These are phyloP conservation scores for Sechiopsis laciniata DNA, from an alignment of 306 rosid genomes.

Conservation along the genomic window DNA sequence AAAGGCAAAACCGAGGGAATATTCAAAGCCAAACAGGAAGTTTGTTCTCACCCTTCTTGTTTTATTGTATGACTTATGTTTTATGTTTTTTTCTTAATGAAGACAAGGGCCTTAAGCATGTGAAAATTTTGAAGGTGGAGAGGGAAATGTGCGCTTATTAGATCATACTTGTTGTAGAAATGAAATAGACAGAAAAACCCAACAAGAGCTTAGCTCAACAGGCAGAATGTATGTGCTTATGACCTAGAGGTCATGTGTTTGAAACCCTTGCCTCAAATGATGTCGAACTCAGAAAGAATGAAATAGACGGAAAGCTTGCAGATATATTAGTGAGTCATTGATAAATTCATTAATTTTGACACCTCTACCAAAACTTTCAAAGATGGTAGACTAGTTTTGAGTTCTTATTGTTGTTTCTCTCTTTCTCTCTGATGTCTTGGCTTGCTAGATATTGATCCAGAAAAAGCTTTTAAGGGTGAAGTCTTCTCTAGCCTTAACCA, in stretches of 20 bases:
- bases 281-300: no score
- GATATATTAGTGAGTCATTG: no score
- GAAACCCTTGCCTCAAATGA: no score
- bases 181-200: neutral
- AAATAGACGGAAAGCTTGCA: no score
- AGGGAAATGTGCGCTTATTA: neutral
- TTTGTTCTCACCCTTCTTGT: neutral
- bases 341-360: no score
- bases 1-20: neutral
- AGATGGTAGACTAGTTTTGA: neutral
- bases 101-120: neutral
- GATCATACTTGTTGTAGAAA: neutral
- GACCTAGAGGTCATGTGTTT: no score
- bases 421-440: neutral
- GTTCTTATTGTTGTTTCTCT: neutral
- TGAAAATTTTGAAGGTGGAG: neutral
- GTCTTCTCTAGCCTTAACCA: neutral
- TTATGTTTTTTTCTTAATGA: neutral
- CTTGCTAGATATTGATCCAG: neutral
- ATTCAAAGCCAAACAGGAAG: slow-evolving; percentile 2
- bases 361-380: neutral
- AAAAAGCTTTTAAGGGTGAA: neutral
- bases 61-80: neutral
- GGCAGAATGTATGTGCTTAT: no score
- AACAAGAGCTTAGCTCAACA: no score